Base-by-base conservation (phyloP, 495 filamentous ascomycete species). In the Aspergillus diversus region DNA sequence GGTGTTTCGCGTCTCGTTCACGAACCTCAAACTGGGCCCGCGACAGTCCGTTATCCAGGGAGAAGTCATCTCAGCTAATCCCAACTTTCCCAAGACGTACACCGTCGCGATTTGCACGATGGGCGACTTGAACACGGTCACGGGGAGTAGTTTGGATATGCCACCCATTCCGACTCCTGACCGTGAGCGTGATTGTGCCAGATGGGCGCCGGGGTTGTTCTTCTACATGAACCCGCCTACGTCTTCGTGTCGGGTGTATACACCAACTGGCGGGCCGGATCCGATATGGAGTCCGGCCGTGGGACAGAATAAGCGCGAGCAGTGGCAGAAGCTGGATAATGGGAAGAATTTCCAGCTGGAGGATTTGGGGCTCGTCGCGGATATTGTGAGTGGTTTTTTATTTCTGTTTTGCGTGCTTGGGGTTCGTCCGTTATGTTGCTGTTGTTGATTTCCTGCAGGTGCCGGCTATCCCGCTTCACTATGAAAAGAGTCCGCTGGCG, bases 31-130 rank as follows among this genome's bases (percentile, higher is more conserved):
- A 6, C n/a, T 50, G 7, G 47, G 47, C 5, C 21, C n/a, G 4
- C 47, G 47, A 11, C 47, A 50, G 16, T 50, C 47, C 21, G 21
- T 50, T 17, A 50, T 50, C 47, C 16, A 50, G 47, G 47, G 47
- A 8, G 21, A 50, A 17, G 7, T 50, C 7, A n/a, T 50, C 16
- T 31, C 47, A 5, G 47, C 47, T 43, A n/a, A 43, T 43, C n/a
- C 39, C 7, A 5, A 50, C 21, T 9, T 9, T 50, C 13, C 47
- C 47, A 50, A 50, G 21, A n/a, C 15, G 21, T 50, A 50, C n/a
- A 50, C 47, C 5, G 7, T 50, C 16, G 47, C 15, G 11, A 50
- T 50, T 6, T 50, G 5, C 9, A 27, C 47, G 1, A 50, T 50
- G 47, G 47, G 47, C n/a, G 47, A 50, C 21, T 17, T 50, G 15